Evolutionary conservation across 2,329 filamentous ascomycete species (phyloP), one percentile per base, ranked within the genome.

Genomic region (Tympanopsis confertula): DNA sequence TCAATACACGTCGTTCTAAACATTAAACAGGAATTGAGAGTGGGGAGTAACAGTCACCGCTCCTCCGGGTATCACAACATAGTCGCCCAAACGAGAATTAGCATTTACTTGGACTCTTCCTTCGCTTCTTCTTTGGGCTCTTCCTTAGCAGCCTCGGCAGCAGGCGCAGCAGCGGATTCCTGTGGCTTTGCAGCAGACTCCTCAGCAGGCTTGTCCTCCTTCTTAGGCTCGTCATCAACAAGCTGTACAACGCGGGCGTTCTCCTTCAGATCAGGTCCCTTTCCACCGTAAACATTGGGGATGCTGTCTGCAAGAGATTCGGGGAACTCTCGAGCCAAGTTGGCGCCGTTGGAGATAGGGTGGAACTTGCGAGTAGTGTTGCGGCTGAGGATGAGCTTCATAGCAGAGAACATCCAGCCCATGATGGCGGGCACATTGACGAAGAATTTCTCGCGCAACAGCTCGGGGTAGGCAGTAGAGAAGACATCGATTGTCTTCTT

Each of bases 401-500:
- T 65, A 19, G 66, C 62, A 5, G 58, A 53, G 45, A 69, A 74
- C 41, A 73, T 62, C 68, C 78, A 83, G 29, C 75, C 73, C 79
- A 83, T 83, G 44, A 83, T 57, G 15, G 72, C 47, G 0, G 79
- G 79, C 5, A 83, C 74, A 43, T 83, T 83, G 54, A 83, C 74
- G 47, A 84, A 83, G 63, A 78, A 82, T 57, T 83, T 84, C 57
- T 78, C 73, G 37, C 68, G 69, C 38, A 83, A 57, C 3, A 80
- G 70, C 53, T 83, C 79, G 0, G 79, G 78, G 54, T 84, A 84
- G 44, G 75, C 72, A 36, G 65, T 66, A 36, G 68, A 62, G 52
- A 83, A 78, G 15, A 72, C 62, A 38, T 78, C 68, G 46, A 82
- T 80, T 30, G 75, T 78, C 53, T 76, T 69, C 50, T 70, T 74